phyloP scores from a whole-genome alignment of 805 yeast genomes.

The Myxozyma mucilagina region DNA sequence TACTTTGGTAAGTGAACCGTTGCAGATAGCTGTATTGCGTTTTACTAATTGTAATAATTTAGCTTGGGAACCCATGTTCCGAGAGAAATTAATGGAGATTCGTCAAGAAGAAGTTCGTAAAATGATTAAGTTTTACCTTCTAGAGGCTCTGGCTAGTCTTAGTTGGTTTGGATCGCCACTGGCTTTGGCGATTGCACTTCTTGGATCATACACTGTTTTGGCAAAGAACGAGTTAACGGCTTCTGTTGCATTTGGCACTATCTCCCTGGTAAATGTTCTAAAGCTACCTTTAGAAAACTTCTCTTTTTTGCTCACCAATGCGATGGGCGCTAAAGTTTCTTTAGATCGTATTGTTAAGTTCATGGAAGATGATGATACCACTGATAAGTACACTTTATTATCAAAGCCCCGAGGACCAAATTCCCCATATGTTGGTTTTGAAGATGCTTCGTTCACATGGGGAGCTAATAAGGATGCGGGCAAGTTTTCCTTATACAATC shows the following conservation, averaged over 20 bases:
- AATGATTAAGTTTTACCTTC: constrained; percentile 56
- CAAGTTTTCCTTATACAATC: constrained; percentile 65
- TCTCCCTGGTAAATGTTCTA: constrained; percentile 73
- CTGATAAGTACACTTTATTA: constrained; percentile 73
- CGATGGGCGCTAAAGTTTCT: constrained; percentile 81
- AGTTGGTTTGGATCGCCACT: constrained; percentile 4
- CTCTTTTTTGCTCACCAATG: constrained; percentile 76
- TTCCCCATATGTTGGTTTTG: constrained; percentile 68
- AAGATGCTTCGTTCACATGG: constrained; percentile 77
- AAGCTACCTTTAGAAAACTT: constrained; percentile 82
- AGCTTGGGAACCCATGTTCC: constrained; percentile 74
- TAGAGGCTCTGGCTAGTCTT: constrained; percentile 53
- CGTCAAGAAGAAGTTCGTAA: constrained; percentile 69
- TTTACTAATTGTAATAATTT: not conserved
- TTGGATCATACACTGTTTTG: not conserved
- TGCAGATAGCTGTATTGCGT: not conserved
- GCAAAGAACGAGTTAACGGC: not conserved
- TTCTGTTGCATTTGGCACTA: constrained; percentile 73
- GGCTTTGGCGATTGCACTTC: not conserved
- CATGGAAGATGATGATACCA: constrained; percentile 67
- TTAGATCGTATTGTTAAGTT: constrained; percentile 76
- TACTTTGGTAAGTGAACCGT: constrained; percentile 55
- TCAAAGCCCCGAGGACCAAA: constrained; percentile 51
- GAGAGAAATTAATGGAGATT: constrained; percentile 62
- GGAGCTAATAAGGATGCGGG: constrained; percentile 45